Base-by-base conservation (phyloP, 345 rosid species). In the Xanthoceras sorbifolium region DNA sequence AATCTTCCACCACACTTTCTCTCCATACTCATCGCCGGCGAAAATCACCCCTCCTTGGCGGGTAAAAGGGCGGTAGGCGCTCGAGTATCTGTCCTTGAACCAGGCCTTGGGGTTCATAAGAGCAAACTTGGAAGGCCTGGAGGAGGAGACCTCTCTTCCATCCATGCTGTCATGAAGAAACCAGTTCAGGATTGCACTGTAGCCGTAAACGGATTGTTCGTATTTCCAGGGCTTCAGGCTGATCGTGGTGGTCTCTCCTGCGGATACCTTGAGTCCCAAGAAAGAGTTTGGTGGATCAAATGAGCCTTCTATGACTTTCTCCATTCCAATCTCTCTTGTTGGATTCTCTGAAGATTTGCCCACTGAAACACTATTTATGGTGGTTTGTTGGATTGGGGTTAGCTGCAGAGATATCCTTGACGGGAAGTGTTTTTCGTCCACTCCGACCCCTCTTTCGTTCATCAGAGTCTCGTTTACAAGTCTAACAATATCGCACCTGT, bases 171-270 rank as follows among this genome's bases (percentile, higher is more conserved):
- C 99, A 44, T 95, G 98, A n/a, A 93, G 96, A 79, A 86, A 95
- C 97, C 99, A 95, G 64, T 88, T 89, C 78, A 93, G 52, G 22
- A 72, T 80, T 5, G 90, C 89, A 11, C 91, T 87, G 38, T 88
- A 90, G 2, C 96, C 98, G 31, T 76, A 67, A 9, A 91, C 90
- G 8, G 92, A 89, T 77, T 91, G 87, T 79, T 93, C 98, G 9
- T 91, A 95, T 71, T 89, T 93, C 98, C 99, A 93, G 2, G 98
- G 96, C 60, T 84, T 91, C 77, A 95, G 72, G 86, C 84, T 93
- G 61, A 85, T 78, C 1, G 90, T 90, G 57, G 72, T 75, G 22
- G 90, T 85, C 73, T 93, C 98, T 11, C 83, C 90, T 0, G 86
- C 89, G 1, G 97, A 79, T 3, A 89, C 82, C 80, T 81, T 89